Conservation (phyloP, 768 basidiomycete genomes). For the Podaxis mareebaensis region DNA sequence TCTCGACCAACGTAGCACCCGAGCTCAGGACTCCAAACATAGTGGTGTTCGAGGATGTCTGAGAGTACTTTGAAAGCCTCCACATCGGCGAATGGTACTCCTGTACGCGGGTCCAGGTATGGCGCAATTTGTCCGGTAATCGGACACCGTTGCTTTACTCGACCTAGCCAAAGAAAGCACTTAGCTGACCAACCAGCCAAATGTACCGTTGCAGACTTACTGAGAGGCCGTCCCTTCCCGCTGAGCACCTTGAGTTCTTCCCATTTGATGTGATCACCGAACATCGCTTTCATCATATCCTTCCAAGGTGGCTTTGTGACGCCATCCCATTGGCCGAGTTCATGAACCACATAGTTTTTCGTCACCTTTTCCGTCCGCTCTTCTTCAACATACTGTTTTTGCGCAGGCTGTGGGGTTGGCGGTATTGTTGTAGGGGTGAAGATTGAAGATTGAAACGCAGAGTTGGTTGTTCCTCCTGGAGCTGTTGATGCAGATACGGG, state of each 20-base stretch:
- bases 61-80: slow-evolving; percentile 67
- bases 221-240: slow-evolving; percentile 62
- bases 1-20: slow-evolving; percentile 44
- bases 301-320: slow-evolving; percentile 59
- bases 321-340: slow-evolving; percentile 47
- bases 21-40: slow-evolving; percentile 58
- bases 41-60: slow-evolving; percentile 63
- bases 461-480: neutral
- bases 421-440: slow-evolving; percentile 10
- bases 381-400: slow-evolving; percentile 33
- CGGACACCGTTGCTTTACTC: slow-evolving; percentile 65
- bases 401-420: slow-evolving; percentile 17
- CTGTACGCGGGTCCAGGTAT: slow-evolving; percentile 80
- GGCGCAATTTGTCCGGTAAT: slow-evolving; percentile 78
- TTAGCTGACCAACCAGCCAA: neutral
- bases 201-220: slow-evolving; percentile 36
- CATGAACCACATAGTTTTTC: slow-evolving; percentile 75
- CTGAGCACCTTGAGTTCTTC: slow-evolving; percentile 66
- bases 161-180: slow-evolving; percentile 42
- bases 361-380: slow-evolving; percentile 44
- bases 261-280: slow-evolving; percentile 86
- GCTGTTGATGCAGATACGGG: slow-evolving; percentile 13
- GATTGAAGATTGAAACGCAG: slow-evolving; percentile 8
- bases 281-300: slow-evolving; percentile 79
- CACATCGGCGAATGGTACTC: slow-evolving; percentile 75